Evolutionary conservation across 1,139 yeast genomes (phyloP), one percentile per base, ranked within the genome.

Genomic region (Lizanozyma gosingica): DNA sequence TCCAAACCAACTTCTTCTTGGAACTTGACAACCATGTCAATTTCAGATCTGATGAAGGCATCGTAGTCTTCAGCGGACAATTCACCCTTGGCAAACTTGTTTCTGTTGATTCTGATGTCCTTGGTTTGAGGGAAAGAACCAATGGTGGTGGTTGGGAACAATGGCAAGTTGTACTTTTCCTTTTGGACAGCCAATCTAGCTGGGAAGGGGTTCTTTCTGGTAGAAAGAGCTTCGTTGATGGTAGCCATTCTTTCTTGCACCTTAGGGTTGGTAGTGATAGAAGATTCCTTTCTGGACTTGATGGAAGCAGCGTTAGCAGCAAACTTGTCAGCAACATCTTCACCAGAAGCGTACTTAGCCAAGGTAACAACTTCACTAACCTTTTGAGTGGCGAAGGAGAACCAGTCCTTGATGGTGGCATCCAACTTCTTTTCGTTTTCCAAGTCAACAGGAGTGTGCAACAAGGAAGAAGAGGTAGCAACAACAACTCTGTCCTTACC

Each of bases 71-170:
- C 94, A 64, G 88, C 83, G 61, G 97, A 69, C 62, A 92, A 82
- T 62, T 85, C 83, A 68, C 98, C 98, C 83, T 92, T 92, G 70
- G 83, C 77, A 73, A 85, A 88, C 77, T 92, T 92, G 83, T 90
- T 88, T 80, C 98, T 90, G 84, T 85, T 84, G 69, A 90, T 70
- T 80, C 98, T 87, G 71, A 92, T 92, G 67, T 92, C 98, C 79
- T 87, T 87, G 67, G 98, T 92, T 79, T 92, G 98, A 59, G 98
- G 98, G 97, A 92, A 92, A 53, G 98, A 92, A 71, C 98, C 98
- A 69, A 92, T 92, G 59, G 98, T 92, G 67, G 98, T 92, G 64
- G 98, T 92, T 72, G 98, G 98, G 95, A 92, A 92, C 63, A 86
- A 75, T 57, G 98, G 98, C 67, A 92, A 78, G 76, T 90, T 85